Evolutionary conservation across 768 basidiomycete species (phyloP).

Genomic region (Leccinum obscurum): DNA sequence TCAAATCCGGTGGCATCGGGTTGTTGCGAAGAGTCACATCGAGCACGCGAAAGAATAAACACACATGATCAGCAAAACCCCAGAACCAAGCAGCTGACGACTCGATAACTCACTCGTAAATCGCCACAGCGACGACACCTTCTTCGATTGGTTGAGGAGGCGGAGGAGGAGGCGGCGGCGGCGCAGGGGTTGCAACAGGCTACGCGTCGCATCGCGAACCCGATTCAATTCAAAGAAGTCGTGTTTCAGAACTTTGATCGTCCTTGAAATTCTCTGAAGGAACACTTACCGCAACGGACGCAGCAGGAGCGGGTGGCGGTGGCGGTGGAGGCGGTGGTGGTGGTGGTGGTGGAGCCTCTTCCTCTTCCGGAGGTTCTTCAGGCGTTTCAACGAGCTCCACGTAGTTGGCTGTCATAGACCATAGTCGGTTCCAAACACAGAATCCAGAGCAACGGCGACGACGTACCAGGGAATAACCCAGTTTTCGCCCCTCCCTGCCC

Average conservation of each 20-base stretch:
- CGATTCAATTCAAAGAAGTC: not conserved
- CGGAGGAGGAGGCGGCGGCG: constrained; percentile 43
- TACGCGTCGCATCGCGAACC: constrained; percentile 1
- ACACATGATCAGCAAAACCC: not conserved
- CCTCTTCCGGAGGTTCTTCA: constrained; percentile 40
- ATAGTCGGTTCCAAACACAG: not conserved
- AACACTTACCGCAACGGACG: constrained; percentile 41
- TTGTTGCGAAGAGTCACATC: not conserved
- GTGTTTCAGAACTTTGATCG: no score
- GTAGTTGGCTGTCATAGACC: constrained; percentile 67
- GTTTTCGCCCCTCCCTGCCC: constrained; percentile 61
- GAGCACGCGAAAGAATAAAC: not conserved
- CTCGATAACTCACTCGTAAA: constrained; percentile 54
- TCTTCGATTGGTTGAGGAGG: constrained; percentile 52
- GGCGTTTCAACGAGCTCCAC: constrained; percentile 69
- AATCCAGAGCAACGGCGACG: constrained; percentile 13
- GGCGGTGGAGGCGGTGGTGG: constrained; percentile 55
- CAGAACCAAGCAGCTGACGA: not conserved
- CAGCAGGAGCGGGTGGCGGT: constrained; percentile 33
- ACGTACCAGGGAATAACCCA: constrained; percentile 83
- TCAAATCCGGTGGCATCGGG: not conserved
- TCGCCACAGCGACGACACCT: constrained; percentile 60
- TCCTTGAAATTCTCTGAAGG: not conserved
- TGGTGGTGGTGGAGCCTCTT: constrained; percentile 49
- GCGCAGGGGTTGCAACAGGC: constrained; percentile 35